phyloP scores from a whole-genome alignment of 2,329 filamentous ascomycete genomes.

The Gaeumannomyces tritici region DNA sequence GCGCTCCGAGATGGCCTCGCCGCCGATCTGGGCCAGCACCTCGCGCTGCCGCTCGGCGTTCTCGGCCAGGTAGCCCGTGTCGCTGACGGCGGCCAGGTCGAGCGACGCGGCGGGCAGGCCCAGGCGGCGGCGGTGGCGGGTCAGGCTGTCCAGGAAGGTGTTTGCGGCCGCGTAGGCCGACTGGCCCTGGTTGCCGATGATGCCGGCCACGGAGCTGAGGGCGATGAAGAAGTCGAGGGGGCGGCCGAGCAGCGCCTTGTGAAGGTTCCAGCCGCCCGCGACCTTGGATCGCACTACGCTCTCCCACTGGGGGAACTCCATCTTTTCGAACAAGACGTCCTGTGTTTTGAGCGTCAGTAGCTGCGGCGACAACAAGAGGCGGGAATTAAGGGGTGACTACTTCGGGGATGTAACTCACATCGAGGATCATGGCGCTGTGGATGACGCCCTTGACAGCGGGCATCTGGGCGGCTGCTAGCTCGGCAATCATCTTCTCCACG shows the following conservation, averaged over 20 bases:
- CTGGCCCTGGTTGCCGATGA: constrained; percentile 17
- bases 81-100: constrained; percentile 8
- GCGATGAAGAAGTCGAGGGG: constrained; percentile 22
- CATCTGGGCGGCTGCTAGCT: constrained; percentile 9
- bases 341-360: constrained; percentile 1
- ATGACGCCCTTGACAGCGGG: constrained; percentile 9
- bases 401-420: constrained; percentile 3
- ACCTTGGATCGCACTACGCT: constrained; percentile 18
- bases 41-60: constrained; percentile 6
- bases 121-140: constrained; percentile 8
- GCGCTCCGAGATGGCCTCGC: constrained; percentile 6
- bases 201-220: constrained; percentile 16
- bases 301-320: constrained; percentile 6
- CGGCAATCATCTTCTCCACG: constrained; percentile 7
- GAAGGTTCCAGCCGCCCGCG: constrained; percentile 16
- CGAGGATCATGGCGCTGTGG: constrained; percentile 12
- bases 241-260: constrained; percentile 10
- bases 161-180: constrained; percentile 22
- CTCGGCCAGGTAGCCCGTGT: constrained; percentile 9
- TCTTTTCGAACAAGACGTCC: constrained; percentile 14
- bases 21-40: constrained; percentile 7
- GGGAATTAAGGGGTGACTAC: too few relatives aligned
- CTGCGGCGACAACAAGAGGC: too few relatives aligned
- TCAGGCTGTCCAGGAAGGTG: constrained; percentile 19
- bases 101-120: constrained; percentile 6